Evolutionary conservation across 2,329 filamentous ascomycete species (phyloP), one percentile per base, ranked within the genome.

Genomic region (Colletotrichum plurivorum): DNA sequence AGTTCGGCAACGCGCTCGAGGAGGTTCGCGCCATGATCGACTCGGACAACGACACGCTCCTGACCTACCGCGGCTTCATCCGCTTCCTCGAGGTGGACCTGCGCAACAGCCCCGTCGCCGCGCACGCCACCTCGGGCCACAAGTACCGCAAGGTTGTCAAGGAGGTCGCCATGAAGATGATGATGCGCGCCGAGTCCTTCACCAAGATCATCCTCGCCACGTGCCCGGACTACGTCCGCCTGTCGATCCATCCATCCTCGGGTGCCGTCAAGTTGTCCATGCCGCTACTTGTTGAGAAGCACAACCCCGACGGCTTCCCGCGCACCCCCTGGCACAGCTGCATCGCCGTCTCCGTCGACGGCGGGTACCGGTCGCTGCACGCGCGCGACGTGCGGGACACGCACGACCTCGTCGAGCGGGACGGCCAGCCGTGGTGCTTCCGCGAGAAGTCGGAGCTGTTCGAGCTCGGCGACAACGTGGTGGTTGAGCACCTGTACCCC

Each of bases 361-460:
- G 79, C 59, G 73, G 66, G 8, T 73, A 73, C 48, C 62, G 62
- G 9, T 74, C 69, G 1, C 63, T 71, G 27, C 74, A 75, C 27
- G 71, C 69, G 20, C 63, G 71, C 25, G 71, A 73, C 5, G 58
- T 73, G 2, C 67, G 70, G 27, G 68, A 73, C 10, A 78, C 77
- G 1, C 77, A 80, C 59, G 76, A 78, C 8, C 67, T 82, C 16
- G 58, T 81, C 13, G 75, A 76, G 59, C 73, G 73, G 20, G 72
- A 79, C 18, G 78, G 77, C 7, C 77, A 73, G 22, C 77, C 79
- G 6, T 79, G 76, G 66, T 78, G 73, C 57, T 81, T 77, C 73
- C 77, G 79, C 4, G 78, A 81, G 59, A 76, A 73, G 20, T 80
- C 79, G 0, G 73, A 75, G 1, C 65, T 80, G 3, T 81, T 70